Evolutionary conservation across 495 filamentous ascomycete genomes (phyloP).

Genomic region (Venustampulla echinocandica): DNA sequence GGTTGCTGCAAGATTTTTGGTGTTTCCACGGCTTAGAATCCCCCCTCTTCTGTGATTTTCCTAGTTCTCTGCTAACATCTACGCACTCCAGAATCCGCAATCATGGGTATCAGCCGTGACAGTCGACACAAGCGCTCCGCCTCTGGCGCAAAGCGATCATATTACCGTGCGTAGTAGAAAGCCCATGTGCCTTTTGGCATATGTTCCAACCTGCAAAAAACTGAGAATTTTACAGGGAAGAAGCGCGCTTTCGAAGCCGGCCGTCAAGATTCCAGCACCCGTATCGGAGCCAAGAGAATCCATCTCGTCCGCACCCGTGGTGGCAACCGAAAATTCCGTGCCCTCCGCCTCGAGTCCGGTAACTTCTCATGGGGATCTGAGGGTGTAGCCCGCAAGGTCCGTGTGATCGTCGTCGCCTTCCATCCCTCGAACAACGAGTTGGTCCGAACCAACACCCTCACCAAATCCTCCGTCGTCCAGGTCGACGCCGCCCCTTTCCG

Average conservation of each 20-base stretch:
- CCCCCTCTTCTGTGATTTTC: neutral
- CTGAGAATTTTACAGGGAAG: slow-evolving; percentile 47
- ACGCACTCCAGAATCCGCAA: slow-evolving; percentile 38
- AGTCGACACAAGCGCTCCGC: slow-evolving; percentile 98
- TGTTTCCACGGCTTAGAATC: neutral
- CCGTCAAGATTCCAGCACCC: slow-evolving; percentile 97
- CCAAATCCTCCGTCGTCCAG: slow-evolving; percentile 96
- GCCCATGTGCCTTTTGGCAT: slow-evolving; percentile 43
- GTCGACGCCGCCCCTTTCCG: slow-evolving; percentile 97
- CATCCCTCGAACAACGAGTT: slow-evolving; percentile 99
- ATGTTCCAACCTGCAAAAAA: slow-evolving; percentile 52
- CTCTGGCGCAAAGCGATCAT: slow-evolving; percentile 92
- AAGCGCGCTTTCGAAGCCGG: slow-evolving; percentile 98
- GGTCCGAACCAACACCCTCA: slow-evolving; percentile 99
- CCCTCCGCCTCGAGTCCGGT: slow-evolving; percentile 94
- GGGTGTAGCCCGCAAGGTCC: slow-evolving; percentile 93
- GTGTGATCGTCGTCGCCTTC: slow-evolving; percentile 95
- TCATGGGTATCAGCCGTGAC: slow-evolving; percentile 99
- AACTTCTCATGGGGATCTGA: slow-evolving; percentile 99
- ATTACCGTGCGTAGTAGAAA: slow-evolving; percentile 67
- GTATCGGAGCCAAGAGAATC: slow-evolving; percentile 97
- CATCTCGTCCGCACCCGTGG: slow-evolving; percentile 97
- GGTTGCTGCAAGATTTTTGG: neutral
- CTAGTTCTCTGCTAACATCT: slow-evolving; percentile 17
- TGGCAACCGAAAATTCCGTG: slow-evolving; percentile 99